These are phyloP conservation scores for Backusella australiensis DNA, from an alignment of 192 early-diverging fungal species.

Conservation along the genomic window DNA sequence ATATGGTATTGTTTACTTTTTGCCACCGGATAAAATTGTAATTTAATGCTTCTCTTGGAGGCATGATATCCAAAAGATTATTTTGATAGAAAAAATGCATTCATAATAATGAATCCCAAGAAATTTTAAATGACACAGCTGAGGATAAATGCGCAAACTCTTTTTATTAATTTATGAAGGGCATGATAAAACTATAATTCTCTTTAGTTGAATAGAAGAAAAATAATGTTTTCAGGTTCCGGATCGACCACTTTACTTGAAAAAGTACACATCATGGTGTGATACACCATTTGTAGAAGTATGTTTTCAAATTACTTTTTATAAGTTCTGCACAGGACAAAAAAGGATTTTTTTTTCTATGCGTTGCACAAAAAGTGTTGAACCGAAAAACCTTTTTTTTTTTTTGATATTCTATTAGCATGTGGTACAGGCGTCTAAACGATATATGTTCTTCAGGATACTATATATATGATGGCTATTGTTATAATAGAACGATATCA, in stretches of 20 bases:
- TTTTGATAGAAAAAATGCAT: neutral
- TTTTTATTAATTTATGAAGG: neutral
- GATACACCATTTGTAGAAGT: neutral
- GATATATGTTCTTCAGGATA: neutral
- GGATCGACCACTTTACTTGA: neutral
- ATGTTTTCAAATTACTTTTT: conserved; percentile 1
- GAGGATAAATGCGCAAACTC: too few relatives aligned
- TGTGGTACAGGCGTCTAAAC: neutral
- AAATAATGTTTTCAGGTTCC: neutral
- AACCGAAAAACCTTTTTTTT: neutral
- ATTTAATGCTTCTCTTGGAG: neutral
- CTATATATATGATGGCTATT: neutral
- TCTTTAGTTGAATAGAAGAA: neutral
- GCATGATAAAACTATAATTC: neutral
- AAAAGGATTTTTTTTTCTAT: neutral
- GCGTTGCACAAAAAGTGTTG: neutral
- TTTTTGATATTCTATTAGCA: neutral
- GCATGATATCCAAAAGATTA: neutral
- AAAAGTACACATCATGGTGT: neutral
- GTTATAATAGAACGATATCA: too few relatives aligned
- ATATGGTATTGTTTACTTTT: neutral
- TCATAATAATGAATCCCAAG: neutral
- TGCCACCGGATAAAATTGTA: neutral
- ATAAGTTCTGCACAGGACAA: neutral
- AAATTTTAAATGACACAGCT: too few relatives aligned